Evolutionary conservation across 345 rosid species (phyloP), one percentile per base, ranked within the genome.

Genomic region (Citrus trifoliata): DNA sequence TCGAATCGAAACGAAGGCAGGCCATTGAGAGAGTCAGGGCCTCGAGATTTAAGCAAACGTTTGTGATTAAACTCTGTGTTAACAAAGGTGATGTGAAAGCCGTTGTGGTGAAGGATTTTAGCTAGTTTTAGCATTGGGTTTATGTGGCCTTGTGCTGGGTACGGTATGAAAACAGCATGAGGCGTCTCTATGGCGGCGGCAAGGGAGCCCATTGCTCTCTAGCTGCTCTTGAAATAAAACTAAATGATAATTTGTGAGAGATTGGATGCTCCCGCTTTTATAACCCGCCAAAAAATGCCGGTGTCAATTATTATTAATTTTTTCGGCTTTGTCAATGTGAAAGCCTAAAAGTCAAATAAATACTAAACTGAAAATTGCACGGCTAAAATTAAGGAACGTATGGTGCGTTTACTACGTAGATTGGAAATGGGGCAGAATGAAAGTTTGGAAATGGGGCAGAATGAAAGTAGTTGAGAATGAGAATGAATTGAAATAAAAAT

Each of bases 111-210:
- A 18, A 89, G 90, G 46, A 89, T 72, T 65, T 89, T 88, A 25
- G 93, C 89, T 7, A 88, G 62, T 72, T 83, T 83, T 1, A 88
- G 78, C 90, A 88, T 86, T 25, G 93, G 86, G 53, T 60, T 86
- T 46, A 89, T 80, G 83, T 89, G 93, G 65, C 89, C 85, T 76
- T 89, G 93, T 21, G 88, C 89, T 27, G 90, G 90, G 73, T 25
- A 88, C 0, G 93, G 90, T 27, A 89, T 28, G 69, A 88, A 89
- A n/a, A 89, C 89, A 2, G 80, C 90, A 73, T 89, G 90, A 38
- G 86, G 85, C 71, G 81, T 79, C 28, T 55, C 65, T 1, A 33
- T 66, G 5, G 25, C 5, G 6, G 25, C 5, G 3, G 16, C 30
- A 8, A 62, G 0, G 10, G 78, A 76, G 58, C 73, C 82, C 88